phyloP scores from a whole-genome alignment of 257 asterid species.

The Datura wrightii region DNA sequence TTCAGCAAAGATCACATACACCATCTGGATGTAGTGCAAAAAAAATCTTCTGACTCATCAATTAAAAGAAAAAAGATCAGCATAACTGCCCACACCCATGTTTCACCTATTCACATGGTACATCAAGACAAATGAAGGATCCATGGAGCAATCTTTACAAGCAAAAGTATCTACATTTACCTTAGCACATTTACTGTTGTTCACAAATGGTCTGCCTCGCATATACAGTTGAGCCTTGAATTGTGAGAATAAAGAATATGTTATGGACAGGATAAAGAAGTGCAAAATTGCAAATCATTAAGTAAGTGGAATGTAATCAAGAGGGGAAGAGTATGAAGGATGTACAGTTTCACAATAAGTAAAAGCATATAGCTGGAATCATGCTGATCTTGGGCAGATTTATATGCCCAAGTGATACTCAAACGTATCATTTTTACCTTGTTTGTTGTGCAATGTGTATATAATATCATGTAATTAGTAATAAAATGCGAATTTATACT shows the following conservation, averaged over 20 bases:
- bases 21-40: slow-evolving; percentile 4
- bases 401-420: no score
- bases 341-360: neutral
- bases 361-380: slow-evolving; percentile 1
- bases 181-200: slow-evolving; percentile 1
- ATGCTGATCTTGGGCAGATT: no score
- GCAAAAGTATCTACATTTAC: neutral
- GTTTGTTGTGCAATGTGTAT: no score
- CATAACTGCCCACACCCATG: neutral
- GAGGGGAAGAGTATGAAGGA: neutral
- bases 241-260: neutral
- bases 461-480: no score
- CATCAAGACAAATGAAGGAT: neutral
- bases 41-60: neutral
- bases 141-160: neutral
- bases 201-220: neutral
- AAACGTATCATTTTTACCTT: no score
- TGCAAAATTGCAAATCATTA: neutral
- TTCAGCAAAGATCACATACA: neutral
- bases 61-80: neutral
- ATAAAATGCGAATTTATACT: no score
- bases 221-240: slow-evolving; percentile 27
- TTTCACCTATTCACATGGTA: slow-evolving; percentile 1
- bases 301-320: neutral
- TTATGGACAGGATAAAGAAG: neutral